Conservation (phyloP, 2,329 filamentous ascomycete genomes). For the Plenodomus tracheiphilus region DNA sequence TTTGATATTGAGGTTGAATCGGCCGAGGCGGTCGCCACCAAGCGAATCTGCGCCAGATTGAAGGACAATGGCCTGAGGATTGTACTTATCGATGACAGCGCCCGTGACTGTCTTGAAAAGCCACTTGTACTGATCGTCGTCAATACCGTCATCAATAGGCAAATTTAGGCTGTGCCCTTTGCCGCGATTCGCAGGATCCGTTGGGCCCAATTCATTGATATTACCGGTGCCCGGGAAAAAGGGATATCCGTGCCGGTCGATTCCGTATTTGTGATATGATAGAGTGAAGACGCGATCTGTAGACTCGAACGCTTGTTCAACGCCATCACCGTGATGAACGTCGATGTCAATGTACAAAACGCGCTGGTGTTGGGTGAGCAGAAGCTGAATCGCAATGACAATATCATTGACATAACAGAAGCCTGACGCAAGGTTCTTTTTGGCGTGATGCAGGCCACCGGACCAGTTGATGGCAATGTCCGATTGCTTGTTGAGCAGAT, state of each 20-base stretch:
- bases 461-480: conserved; percentile 99
- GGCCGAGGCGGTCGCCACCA: conserved; percentile 87
- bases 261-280: conserved; percentile 96
- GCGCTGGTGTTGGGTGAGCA: conserved; percentile 78
- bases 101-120: conserved; percentile 84
- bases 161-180: conserved; percentile 91
- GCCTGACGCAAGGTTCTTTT: conserved; percentile 88
- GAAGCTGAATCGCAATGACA: conserved; percentile 86
- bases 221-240: conserved; percentile 95
- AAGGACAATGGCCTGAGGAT: conserved; percentile 87
- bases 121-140: conserved; percentile 82
- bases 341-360: conserved; percentile 96
- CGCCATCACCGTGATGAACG: conserved; percentile 87
- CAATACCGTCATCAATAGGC: conserved; percentile 86
- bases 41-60: conserved; percentile 96
- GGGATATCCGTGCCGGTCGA: conserved; percentile 52
- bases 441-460: conserved; percentile 93
- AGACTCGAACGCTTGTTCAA: conserved; percentile 88
- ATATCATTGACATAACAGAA: conserved; percentile 99
- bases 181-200: conserved; percentile 80
- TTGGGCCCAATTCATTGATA: conserved; percentile 81
- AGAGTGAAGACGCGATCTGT: conserved; percentile 90
- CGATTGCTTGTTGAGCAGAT: conserved; percentile 81
- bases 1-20: conserved; percentile 95
- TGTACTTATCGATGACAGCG: conserved; percentile 77